phyloP scores from a whole-genome alignment of 768 basidiomycete species.

The Neoboletus brunneissimus region DNA sequence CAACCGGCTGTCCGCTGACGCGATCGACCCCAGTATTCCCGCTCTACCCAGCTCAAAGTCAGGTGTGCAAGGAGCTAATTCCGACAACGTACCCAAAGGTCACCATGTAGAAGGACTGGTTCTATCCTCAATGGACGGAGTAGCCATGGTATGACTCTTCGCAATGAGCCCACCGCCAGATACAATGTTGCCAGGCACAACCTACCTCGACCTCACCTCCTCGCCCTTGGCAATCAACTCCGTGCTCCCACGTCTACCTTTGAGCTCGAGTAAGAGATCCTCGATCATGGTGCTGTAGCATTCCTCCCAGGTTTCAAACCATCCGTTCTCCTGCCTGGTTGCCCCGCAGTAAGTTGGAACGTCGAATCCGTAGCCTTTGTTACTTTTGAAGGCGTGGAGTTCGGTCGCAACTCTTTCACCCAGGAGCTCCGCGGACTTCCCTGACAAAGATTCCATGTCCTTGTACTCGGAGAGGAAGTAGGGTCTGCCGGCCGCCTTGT shows the following conservation, averaged over 20 bases:
- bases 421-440: slow-evolving; percentile 45
- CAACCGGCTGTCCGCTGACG: slow-evolving; percentile 54
- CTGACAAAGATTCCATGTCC: slow-evolving; percentile 47
- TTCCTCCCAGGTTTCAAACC: slow-evolving; percentile 68
- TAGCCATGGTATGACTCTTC: slow-evolving; percentile 71
- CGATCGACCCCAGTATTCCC: slow-evolving; percentile 68
- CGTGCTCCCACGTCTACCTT: slow-evolving; percentile 38
- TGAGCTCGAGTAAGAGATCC: slow-evolving; percentile 50
- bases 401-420: slow-evolving; percentile 65
- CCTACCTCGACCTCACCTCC: slow-evolving; percentile 47
- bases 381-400: slow-evolving; percentile 55
- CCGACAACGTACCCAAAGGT: slow-evolving; percentile 62
- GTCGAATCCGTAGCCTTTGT: slow-evolving; percentile 62
- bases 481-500: slow-evolving; percentile 40
- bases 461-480: slow-evolving; percentile 79
- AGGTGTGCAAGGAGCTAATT: background rate
- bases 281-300: slow-evolving; percentile 63
- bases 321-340: slow-evolving; percentile 69
- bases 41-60: slow-evolving; percentile 42
- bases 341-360: slow-evolving; percentile 77
- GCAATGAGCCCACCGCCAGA: slow-evolving; percentile 11
- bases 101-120: slow-evolving; percentile 75
- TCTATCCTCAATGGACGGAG: slow-evolving; percentile 54
- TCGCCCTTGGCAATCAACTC: slow-evolving; percentile 52
- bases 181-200: background rate